Percentiles rank a stretch among this genome's conserved stretches.
Evolutionary conservation across 2,329 filamentous ascomycete species (phyloP).

Genomic region (Xylariomycetidae sp.): DNA sequence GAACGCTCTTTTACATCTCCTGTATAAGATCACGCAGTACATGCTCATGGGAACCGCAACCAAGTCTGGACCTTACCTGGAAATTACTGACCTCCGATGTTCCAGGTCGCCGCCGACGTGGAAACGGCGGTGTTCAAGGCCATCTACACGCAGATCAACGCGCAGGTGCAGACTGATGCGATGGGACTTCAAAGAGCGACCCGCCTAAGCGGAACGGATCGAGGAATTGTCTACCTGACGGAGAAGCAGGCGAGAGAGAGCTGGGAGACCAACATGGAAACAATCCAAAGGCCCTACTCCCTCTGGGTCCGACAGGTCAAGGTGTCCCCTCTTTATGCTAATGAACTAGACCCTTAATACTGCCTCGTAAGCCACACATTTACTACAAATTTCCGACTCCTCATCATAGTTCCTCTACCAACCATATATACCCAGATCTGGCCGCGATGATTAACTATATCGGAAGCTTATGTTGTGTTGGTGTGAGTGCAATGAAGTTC

Average conservation of each 20-base stretch:
- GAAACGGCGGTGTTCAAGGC: slow-evolving; percentile 12
- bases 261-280: neutral
- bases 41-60: too few species aligned
- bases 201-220: neutral
- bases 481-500: too few species aligned
- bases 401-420: too few species aligned
- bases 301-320: neutral
- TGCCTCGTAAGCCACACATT: too few species aligned
- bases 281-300: neutral
- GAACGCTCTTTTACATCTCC: too few species aligned
- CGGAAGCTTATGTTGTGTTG: too few species aligned
- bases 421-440: too few species aligned
- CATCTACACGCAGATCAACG: slow-evolving; percentile 9
- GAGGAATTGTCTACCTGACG: neutral
- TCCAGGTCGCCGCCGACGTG: slow-evolving; percentile 7
- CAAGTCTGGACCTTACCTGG: too few species aligned
- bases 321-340: neutral
- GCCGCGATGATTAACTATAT: too few species aligned
- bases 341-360: neutral
- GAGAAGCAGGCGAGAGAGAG: neutral
- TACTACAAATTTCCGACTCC: too few species aligned
- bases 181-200: neutral
- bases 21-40: too few species aligned
- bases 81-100: too few species aligned
- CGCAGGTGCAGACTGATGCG: slow-evolving; percentile 6